A percentile compares a stretch with the other conserved stretches of the same genome.
Conservation (phyloP, 257 asterid species). For the Salvia hispanica region DNA sequence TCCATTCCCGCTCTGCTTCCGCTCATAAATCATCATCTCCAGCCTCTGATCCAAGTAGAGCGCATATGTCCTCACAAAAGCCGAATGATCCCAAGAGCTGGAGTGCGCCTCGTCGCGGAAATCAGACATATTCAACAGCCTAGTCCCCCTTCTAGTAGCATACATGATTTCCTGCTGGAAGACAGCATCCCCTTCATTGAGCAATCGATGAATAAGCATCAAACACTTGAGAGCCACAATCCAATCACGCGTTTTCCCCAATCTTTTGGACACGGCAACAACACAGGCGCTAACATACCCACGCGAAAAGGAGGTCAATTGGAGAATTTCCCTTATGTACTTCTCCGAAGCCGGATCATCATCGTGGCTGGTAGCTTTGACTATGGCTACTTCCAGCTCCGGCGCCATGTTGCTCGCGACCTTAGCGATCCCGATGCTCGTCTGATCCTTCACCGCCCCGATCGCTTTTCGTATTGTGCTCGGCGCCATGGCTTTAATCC, state of each 20-base stretch:
- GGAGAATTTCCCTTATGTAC: constrained; percentile 66
- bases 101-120: constrained; percentile 87
- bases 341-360: constrained; percentile 82
- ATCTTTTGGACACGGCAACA: constrained; percentile 51
- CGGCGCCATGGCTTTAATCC: constrained; percentile 59
- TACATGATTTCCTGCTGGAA: constrained; percentile 73
- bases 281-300: constrained; percentile 73
- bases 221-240: constrained; percentile 76
- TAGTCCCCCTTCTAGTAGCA: constrained; percentile 70
- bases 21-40: constrained; percentile 60
- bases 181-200: constrained; percentile 60
- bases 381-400: constrained; percentile 75
- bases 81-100: constrained; percentile 74
- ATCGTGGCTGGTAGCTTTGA: constrained; percentile 82
- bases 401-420: constrained; percentile 81
- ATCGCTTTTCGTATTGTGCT: constrained; percentile 75
- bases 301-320: constrained; percentile 57
- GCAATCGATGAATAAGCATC: constrained; percentile 65
- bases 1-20: constrained; percentile 48
- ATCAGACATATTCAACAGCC: constrained; percentile 68
- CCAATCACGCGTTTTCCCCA: constrained; percentile 85
- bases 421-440: constrained; percentile 76
- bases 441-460: constrained; percentile 84
- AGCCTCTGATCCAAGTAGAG: constrained; percentile 72
- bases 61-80: constrained; percentile 69